These are phyloP conservation scores for Mucor saturninus DNA, from an alignment of 371 early-diverging fungal species.

Conservation along the genomic window DNA sequence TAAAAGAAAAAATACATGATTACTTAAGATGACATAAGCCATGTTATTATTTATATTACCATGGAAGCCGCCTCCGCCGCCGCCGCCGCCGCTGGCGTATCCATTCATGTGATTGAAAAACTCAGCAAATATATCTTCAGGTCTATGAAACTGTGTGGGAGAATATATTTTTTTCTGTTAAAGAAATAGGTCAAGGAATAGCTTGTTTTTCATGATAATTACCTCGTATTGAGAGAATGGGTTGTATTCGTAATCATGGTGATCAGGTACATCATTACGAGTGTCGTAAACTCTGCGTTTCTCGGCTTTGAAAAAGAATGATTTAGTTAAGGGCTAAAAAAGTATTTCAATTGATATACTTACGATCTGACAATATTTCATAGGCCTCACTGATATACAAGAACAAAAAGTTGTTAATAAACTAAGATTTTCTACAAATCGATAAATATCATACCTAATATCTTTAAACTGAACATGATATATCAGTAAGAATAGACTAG, in stretches of 20 bases:
- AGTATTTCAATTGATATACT: conserved; percentile 6
- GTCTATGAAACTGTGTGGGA: conserved; percentile 48
- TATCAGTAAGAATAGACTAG: no score
- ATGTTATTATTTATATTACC: not conserved
- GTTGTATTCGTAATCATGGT: not conserved
- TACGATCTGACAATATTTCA: conserved; percentile 61
- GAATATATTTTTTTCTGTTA: not conserved
- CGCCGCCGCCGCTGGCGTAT: no score
- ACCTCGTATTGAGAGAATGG: conserved; percentile 44
- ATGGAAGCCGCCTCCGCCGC: conserved; percentile 2
- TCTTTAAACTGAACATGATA: conserved; percentile 41
- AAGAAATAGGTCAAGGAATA: not conserved
- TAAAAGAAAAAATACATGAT: not conserved
- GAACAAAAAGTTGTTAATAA: not conserved
- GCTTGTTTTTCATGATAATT: conserved; percentile 3
- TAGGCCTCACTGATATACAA: conserved; percentile 49
- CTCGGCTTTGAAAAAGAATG: conserved; percentile 30
- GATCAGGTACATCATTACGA: conserved; percentile 18
- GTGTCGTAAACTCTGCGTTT: conserved; percentile 46
- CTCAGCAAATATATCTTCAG: conserved; percentile 53
- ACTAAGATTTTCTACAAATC: not conserved
- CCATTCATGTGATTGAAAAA: conserved; percentile 42
- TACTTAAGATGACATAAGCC: no score
- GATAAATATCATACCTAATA: conserved; percentile 40
- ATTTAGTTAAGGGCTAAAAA: no score